Evolutionary conservation across 495 filamentous ascomycete species (phyloP), one percentile per base, ranked within the genome.

Genomic region (Neurospora sp.): DNA sequence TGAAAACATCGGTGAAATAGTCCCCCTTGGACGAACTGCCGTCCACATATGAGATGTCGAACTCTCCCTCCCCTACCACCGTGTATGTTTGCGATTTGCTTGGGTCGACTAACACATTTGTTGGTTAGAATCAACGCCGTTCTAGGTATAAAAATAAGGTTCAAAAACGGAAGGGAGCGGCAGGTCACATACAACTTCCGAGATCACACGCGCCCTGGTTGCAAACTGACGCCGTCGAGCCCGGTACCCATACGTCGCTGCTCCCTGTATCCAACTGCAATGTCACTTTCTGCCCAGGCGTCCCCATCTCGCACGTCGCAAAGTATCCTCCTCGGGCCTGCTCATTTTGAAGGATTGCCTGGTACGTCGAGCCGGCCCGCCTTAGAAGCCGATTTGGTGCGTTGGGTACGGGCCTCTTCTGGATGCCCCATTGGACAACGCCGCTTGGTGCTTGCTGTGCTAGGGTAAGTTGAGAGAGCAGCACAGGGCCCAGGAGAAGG

Each of bases 11-110:
- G 8, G 86, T 89, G 70, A 90, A 91, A 79, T 98, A 98, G 77
- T 93, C 92, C 28, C 96, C 96, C 17, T 78, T 80, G 0, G 94
- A 89, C 19, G 86, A 90, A 13, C 91, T 91, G 4, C 90, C 89
- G 76, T 98, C 96, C 34, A 93, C 92, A 79, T 99, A 99, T 3
- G 86, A 87, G 75, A 99, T 98, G 74, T 92, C 89, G 81, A 99
- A 99, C n/a, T 90, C 84, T 70, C 82, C 84, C 21, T 77, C 13
- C 37, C 86, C 89, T 15, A 97, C 82, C 42, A 86, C 90, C 19
- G 86, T 72, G 81, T 91, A 94, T 0, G 93, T 90, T 15, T 86
- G 90, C 1, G 94, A 97, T 2, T 81, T 76, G 70, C 84, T 85
- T 3, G 89, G 78, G 75, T 90, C 80, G 77, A 92, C 94, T 81